Evolutionary conservation across 2,329 filamentous ascomycete genomes (phyloP).

Genomic region (Hypocrella siamensis): DNA sequence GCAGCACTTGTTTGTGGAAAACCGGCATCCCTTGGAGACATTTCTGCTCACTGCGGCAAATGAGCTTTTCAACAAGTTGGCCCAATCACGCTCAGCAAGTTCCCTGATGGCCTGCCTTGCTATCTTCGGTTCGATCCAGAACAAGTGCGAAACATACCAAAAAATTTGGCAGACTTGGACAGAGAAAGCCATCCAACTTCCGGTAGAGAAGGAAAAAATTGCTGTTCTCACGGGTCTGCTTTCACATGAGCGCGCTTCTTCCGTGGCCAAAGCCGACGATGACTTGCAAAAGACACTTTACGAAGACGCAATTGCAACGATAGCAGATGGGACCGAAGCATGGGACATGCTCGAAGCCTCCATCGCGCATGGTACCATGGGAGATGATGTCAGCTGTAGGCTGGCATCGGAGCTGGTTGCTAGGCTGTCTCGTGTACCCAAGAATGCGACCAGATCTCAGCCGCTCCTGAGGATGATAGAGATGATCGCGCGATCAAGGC

Average conservation of each 20-base stretch:
- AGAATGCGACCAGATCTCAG: conserved; percentile 12
- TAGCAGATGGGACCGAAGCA: conserved; percentile 14
- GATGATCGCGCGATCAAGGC: conserved; percentile 27
- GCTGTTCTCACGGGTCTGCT: conserved; percentile 28
- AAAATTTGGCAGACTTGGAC: conserved; percentile 29
- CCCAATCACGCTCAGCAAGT: conserved; percentile 52
- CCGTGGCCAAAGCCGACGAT: conserved; percentile 20
- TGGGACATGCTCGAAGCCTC: conserved; percentile 34
- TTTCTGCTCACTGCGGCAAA: conserved; percentile 34
- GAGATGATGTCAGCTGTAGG: conserved; percentile 15
- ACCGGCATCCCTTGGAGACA: conserved; percentile 19
- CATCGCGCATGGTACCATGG: conserved; percentile 25
- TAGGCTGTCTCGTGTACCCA: conserved; percentile 12
- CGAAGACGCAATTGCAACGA: conserved; percentile 21
- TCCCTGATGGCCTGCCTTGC: conserved; percentile 52
- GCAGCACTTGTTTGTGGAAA: conserved; percentile 23
- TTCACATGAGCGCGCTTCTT: conserved; percentile 23
- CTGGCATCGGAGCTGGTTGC: conserved; percentile 19
- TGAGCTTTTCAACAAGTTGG: conserved; percentile 38
- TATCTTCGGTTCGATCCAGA: conserved; percentile 29
- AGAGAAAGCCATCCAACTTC: conserved; percentile 21
- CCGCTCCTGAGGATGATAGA: conserved; percentile 29
- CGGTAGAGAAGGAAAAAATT: conserved; percentile 8
- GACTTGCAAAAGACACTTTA: conserved; percentile 32
- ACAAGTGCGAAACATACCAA: conserved; percentile 19